Evolutionary conservation across 2,329 filamentous ascomycete genomes (phyloP).

Genomic region (Colletotrichum sp.): DNA sequence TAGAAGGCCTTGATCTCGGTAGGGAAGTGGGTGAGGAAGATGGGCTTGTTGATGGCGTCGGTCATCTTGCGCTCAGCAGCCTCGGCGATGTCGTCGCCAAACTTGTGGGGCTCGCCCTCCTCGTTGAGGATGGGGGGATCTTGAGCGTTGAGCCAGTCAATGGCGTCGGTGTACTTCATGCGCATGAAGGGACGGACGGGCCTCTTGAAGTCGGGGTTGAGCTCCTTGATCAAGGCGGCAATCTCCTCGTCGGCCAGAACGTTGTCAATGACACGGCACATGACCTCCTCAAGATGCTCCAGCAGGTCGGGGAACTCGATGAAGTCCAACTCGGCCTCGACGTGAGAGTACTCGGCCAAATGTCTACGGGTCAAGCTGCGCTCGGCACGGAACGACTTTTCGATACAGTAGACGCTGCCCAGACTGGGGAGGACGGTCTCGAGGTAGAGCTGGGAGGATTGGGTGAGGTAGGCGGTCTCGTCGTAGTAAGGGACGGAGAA

Average conservation of each 20-base stretch:
- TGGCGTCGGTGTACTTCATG: constrained; percentile 94
- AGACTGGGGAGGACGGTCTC: constrained; percentile 91
- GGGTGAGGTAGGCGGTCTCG: constrained; percentile 90
- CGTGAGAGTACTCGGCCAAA: constrained; percentile 93
- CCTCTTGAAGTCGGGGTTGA: constrained; percentile 88
- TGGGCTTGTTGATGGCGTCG: constrained; percentile 92
- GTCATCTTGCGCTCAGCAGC: constrained; percentile 97
- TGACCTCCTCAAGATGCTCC: constrained; percentile 81
- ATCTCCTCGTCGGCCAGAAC: constrained; percentile 76
- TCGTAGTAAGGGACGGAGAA: constrained; percentile 91
- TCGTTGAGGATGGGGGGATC: constrained; percentile 84
- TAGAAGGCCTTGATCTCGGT: constrained; percentile 99
- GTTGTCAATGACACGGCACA: constrained; percentile 84
- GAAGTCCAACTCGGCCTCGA: constrained; percentile 96
- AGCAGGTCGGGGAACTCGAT: constrained; percentile 92
- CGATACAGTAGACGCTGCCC: constrained; percentile 96
- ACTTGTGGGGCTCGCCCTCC: constrained; percentile 85
- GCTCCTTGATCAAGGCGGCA: constrained; percentile 76
- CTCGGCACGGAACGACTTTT: constrained; percentile 98
- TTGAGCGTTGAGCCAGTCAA: constrained; percentile 90
- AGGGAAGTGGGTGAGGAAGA: constrained; percentile 97
- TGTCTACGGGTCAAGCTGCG: constrained; percentile 95
- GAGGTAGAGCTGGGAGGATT: constrained; percentile 96
- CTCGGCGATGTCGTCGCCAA: constrained; percentile 98
- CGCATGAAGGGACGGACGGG: constrained; percentile 88